A percentile compares a stretch with the other conserved stretches of the same genome.
Conservation (phyloP, 2,329 filamentous ascomycete species). For the Ceratocystiopsis brevicomis region DNA sequence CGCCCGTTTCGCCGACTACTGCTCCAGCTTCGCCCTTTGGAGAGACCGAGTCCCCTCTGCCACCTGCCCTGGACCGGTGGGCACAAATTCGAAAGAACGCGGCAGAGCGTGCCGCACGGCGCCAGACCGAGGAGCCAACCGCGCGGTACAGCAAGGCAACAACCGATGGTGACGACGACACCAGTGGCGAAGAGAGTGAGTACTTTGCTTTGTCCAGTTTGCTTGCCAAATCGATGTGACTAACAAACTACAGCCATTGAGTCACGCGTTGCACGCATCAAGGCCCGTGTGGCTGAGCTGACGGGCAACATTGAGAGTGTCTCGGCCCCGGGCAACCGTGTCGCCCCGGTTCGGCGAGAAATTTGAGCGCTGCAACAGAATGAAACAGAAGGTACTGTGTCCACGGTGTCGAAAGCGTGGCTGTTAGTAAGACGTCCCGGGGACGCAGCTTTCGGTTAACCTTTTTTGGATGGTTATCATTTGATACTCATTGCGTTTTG, state of each 20-base stretch:
- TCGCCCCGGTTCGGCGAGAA: conserved; percentile 12
- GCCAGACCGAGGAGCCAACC: conserved; percentile 46
- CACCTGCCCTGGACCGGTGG: conserved; percentile 58
- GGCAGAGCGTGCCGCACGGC: conserved; percentile 53
- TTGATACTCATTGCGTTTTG: too few species aligned
- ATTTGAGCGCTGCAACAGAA: too few species aligned
- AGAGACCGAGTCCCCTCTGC: conserved; percentile 14
- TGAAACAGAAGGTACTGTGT: too few species aligned
- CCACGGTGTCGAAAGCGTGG: too few species aligned
- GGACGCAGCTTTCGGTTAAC: too few species aligned
- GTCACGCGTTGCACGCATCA: conserved; percentile 89
- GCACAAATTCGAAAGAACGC: conserved; percentile 92
- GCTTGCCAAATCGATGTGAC: neutral
- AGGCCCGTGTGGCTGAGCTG: conserved; percentile 85
- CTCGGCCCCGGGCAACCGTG: conserved; percentile 18
- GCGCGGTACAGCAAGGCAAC: conserved; percentile 32
- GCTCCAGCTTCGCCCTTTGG: conserved; percentile 3
- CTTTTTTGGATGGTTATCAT: too few species aligned
- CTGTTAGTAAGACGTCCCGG: too few species aligned
- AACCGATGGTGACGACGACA: conserved; percentile 56
- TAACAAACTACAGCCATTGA: conserved; percentile 54
- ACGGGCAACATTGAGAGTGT: conserved; percentile 62
- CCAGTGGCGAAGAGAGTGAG: conserved; percentile 89
- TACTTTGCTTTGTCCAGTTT: conserved; percentile 12
- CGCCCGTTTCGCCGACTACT: conserved; percentile 7